Percentiles rank a stretch among this genome's conserved stretches.
These are phyloP conservation scores for button mushroom (Agaricus bisporus) DNA, from an alignment of 768 basidiomycete genomes.

Conservation along the genomic window DNA sequence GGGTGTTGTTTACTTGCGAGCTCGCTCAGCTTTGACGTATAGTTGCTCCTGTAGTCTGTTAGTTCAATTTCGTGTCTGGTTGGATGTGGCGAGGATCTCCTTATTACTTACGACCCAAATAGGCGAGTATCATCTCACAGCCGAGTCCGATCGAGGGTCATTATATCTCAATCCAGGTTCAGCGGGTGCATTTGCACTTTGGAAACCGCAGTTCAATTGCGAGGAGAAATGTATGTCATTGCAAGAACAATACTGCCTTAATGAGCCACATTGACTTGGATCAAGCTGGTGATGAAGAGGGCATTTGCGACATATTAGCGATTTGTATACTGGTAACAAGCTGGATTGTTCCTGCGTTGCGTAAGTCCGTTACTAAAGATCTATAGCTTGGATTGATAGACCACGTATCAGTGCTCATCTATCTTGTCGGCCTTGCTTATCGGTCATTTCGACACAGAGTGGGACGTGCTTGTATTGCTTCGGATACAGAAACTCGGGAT, in stretches of 20 bases:
- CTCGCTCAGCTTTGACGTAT: not conserved
- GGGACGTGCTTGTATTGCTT: not conserved
- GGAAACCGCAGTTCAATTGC: slow-evolving; percentile 18
- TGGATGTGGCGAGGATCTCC: slow-evolving; percentile 23
- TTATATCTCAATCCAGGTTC: slow-evolving; percentile 9
- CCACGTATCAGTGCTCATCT: slow-evolving; percentile 31
- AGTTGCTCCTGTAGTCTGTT: slow-evolving; percentile 14
- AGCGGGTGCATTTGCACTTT: slow-evolving; percentile 20
- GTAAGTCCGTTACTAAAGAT: slow-evolving; percentile 11
- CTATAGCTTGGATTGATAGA: slow-evolving; percentile 2
- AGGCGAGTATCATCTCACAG: not conserved
- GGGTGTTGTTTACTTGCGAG: not conserved
- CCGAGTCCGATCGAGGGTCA: not conserved
- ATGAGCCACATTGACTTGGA: not conserved
- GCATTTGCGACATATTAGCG: slow-evolving; percentile 17
- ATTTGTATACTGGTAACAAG: slow-evolving; percentile 17
- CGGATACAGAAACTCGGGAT: not conserved
- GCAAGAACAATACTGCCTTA: not conserved
- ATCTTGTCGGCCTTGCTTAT: slow-evolving; percentile 33
- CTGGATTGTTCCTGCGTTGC: slow-evolving; percentile 22
- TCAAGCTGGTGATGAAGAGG: slow-evolving; percentile 15
- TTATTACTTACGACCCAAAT: slow-evolving; percentile 20
- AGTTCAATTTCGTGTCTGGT: slow-evolving; percentile 23
- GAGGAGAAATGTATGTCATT: slow-evolving; percentile 14
- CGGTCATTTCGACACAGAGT: slow-evolving; percentile 27